A percentile compares a stretch with the other conserved stretches of the same genome.
Conservation (phyloP, 2,329 filamentous ascomycete species). For the Ceratocystis cubensis region DNA sequence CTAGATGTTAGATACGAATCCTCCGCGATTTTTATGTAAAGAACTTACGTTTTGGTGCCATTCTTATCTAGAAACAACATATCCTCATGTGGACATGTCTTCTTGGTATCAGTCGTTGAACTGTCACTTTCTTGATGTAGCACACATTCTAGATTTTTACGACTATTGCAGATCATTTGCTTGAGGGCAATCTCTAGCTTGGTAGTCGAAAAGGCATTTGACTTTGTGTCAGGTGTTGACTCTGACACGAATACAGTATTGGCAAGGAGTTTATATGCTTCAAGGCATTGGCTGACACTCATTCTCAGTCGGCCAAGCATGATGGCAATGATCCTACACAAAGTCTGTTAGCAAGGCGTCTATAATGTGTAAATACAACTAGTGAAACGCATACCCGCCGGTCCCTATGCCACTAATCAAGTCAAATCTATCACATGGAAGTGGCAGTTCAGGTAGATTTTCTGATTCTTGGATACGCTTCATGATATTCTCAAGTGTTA, state of each 20-base stretch:
- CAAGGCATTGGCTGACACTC: neutral
- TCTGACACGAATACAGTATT: neutral
- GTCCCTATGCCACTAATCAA: conserved; percentile 28
- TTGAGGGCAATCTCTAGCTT: neutral
- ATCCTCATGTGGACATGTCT: neutral
- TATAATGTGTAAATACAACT: neutral
- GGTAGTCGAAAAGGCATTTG: neutral
- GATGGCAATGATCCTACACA: neutral
- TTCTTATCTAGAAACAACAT: neutral
- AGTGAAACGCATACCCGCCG: conserved; percentile 23
- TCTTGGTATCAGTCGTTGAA: neutral
- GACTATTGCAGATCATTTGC: neutral
- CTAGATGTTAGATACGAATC: neutral
- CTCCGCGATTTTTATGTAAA: no score
- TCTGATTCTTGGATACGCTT: conserved; percentile 19
- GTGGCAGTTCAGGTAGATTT: conserved; percentile 22
- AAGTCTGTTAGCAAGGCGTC: no score
- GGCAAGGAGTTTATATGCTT: neutral
- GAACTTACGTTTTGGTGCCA: neutral
- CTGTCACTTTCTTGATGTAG: neutral
- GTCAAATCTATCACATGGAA: conserved; percentile 26
- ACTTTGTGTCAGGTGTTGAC: neutral
- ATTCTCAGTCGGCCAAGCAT: neutral
- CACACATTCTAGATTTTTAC: neutral
- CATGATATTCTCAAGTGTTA: conserved; percentile 21